Conservation (phyloP, 768 basidiomycete genomes). For the Lactarius vividus region DNA sequence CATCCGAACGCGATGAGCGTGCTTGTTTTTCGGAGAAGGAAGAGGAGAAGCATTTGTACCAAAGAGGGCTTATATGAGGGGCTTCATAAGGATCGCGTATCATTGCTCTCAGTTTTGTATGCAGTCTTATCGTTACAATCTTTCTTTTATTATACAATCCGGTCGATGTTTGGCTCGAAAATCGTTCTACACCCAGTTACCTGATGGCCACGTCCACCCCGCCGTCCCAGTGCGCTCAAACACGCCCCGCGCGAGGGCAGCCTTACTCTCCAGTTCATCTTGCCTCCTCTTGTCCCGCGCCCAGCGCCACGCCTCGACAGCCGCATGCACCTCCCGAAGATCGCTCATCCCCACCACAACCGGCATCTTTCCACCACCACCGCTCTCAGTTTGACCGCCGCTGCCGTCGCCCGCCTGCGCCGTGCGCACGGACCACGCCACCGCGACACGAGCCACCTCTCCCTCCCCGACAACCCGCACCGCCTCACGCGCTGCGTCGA, state of each 20-base stretch:
- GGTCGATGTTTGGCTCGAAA: background rate
- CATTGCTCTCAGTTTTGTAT: background rate
- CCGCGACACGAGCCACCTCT: constrained; percentile 62
- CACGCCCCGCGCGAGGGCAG: constrained; percentile 42
- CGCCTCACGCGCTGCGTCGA: constrained; percentile 43
- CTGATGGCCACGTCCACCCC: constrained; percentile 42
- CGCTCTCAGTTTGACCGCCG: constrained; percentile 27
- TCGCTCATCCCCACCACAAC: constrained; percentile 71
- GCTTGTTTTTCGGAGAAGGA: background rate
- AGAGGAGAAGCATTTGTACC: background rate
- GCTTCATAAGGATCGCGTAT: background rate
- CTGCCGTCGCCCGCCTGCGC: constrained; percentile 34
- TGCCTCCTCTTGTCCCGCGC: constrained; percentile 42
- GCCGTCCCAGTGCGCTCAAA: constrained; percentile 52
- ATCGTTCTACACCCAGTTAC: constrained; percentile 13
- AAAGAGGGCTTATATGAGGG: background rate
- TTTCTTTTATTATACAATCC: background rate
- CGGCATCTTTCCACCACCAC: constrained; percentile 41
- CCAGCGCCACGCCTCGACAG: constrained; percentile 64
- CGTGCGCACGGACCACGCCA: constrained; percentile 64
- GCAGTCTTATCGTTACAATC: background rate
- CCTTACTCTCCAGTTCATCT: constrained; percentile 42
- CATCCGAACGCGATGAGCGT: constrained; percentile 75
- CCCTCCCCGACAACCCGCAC: constrained; percentile 36
- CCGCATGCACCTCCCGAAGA: constrained; percentile 72